Conservation (phyloP, 2,329 filamentous ascomycete genomes). For the Aspergillus sp. region DNA sequence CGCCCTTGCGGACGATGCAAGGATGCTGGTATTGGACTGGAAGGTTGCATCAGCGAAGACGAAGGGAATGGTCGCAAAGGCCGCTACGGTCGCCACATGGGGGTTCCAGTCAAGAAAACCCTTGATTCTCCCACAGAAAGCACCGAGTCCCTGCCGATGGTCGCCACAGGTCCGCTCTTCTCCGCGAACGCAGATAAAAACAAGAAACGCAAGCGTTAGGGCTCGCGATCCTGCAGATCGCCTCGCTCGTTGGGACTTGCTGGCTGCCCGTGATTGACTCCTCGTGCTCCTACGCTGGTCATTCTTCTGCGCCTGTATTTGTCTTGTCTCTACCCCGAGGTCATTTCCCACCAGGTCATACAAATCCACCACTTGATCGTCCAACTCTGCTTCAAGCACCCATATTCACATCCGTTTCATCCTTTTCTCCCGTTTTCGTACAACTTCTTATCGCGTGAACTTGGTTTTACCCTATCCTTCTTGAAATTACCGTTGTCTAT, state of each 20-base stretch:
- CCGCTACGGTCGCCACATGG: conserved; percentile 74
- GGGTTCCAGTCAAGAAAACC: conserved; percentile 63
- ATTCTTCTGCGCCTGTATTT: neutral
- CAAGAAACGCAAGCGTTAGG: conserved; percentile 68
- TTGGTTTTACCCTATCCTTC: conserved; percentile 8
- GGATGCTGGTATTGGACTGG: conserved; percentile 88
- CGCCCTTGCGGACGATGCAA: conserved; percentile 93
- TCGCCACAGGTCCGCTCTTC: conserved; percentile 30
- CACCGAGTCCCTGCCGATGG: conserved; percentile 49
- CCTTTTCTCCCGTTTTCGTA: neutral
- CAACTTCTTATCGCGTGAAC: conserved; percentile 7
- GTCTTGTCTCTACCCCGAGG: neutral
- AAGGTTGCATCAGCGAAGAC: conserved; percentile 95
- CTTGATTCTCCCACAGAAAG: conserved; percentile 50
- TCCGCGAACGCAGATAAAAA: conserved; percentile 54
- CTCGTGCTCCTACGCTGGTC: neutral
- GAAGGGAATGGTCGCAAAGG: conserved; percentile 97
- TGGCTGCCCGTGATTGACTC: neutral
- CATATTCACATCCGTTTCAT: conserved; percentile 5
- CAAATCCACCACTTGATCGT: neutral
- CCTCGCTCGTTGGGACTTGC: neutral
- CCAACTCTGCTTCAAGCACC: conserved; percentile 5
- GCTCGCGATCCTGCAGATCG: neutral
- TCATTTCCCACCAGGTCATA: neutral
- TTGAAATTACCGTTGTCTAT: conserved; percentile 6